Percentiles rank a stretch among this genome's conserved stretches.
Evolutionary conservation across 345 rosid genomes (phyloP).

Genomic region (Bretschneidera sinensis): DNA sequence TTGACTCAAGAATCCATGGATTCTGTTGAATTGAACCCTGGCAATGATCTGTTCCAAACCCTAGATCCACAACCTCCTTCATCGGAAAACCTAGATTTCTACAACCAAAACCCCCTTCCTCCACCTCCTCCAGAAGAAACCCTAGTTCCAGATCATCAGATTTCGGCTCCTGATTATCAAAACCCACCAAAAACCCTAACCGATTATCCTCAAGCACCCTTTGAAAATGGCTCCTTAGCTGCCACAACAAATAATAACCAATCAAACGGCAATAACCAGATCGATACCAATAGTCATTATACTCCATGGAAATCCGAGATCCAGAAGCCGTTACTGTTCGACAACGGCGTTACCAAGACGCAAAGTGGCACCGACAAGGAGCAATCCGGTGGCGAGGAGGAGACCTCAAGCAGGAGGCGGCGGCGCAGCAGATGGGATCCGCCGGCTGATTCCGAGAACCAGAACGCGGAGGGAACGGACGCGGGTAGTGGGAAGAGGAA

Average conservation of each 20-base stretch:
- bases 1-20: constrained; percentile 21
- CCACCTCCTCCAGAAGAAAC: constrained; percentile 11
- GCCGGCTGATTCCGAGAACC: constrained; percentile 37
- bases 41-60: constrained; percentile 13
- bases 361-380: constrained; percentile 60
- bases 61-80: constrained; percentile 23
- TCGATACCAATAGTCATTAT: constrained; percentile 4
- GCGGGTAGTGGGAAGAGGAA: constrained; percentile 52
- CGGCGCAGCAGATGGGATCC: constrained; percentile 94
- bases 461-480: constrained; percentile 33
- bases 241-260: constrained; percentile 1
- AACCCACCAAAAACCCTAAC: neutral
- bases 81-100: constrained; percentile 9
- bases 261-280: neutral
- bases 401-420: constrained; percentile 60
- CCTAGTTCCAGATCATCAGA: constrained; percentile 15
- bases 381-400: constrained; percentile 86
- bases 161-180: constrained; percentile 8
- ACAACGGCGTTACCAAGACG: constrained; percentile 56
- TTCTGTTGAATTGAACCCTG: constrained; percentile 21
- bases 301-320: constrained; percentile 23
- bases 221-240: constrained; percentile 2
- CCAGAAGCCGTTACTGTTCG: constrained; percentile 44
- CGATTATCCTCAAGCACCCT: constrained; percentile 5
- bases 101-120: constrained; percentile 15